Conservation (phyloP, 768 basidiomycete species). For the Pilatotrama ljubarskyi region DNA sequence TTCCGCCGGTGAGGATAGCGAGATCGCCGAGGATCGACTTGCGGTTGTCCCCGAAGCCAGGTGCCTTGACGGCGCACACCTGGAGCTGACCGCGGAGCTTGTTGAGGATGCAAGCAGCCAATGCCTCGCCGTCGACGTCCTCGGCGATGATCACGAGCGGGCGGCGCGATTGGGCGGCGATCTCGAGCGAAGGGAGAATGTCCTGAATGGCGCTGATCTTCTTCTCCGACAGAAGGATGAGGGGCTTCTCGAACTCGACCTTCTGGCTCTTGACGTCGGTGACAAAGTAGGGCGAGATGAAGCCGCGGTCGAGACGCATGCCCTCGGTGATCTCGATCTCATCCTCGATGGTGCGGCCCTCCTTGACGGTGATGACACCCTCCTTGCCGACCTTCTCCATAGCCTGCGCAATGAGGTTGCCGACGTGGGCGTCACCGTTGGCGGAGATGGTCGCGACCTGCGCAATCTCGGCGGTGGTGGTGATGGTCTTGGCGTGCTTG, state of each 20-base stretch:
- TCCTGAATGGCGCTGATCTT: conserved; percentile 96
- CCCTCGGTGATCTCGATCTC: conserved; percentile 99
- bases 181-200: conserved; percentile 89
- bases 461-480: conserved; percentile 96
- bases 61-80: conserved; percentile 94
- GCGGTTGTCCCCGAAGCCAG: conserved; percentile 98
- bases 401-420: conserved; percentile 93
- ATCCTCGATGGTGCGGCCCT: conserved; percentile 96
- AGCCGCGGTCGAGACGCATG: conserved; percentile 99
- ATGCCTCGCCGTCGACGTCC: conserved; percentile 96
- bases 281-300: conserved; percentile 97
- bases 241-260: conserved; percentile 96
- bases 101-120: conserved; percentile 98
- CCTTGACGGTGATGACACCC: conserved; percentile 99
- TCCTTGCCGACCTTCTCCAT: conserved; percentile 99
- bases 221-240: conserved; percentile 93
- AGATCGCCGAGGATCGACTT: conserved; percentile 97
- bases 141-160: conserved; percentile 97
- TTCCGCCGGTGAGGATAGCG: conserved; percentile 95
- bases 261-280: conserved; percentile 97
- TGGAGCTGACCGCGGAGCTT: conserved; percentile 97
- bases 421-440: conserved; percentile 83
- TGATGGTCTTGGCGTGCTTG: conserved; percentile 87
- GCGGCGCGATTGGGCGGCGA: conserved; percentile 77
- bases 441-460: conserved; percentile 97